Base-by-base conservation (phyloP, 169 alveolate species). In the Eimeria falciformis region DNA sequence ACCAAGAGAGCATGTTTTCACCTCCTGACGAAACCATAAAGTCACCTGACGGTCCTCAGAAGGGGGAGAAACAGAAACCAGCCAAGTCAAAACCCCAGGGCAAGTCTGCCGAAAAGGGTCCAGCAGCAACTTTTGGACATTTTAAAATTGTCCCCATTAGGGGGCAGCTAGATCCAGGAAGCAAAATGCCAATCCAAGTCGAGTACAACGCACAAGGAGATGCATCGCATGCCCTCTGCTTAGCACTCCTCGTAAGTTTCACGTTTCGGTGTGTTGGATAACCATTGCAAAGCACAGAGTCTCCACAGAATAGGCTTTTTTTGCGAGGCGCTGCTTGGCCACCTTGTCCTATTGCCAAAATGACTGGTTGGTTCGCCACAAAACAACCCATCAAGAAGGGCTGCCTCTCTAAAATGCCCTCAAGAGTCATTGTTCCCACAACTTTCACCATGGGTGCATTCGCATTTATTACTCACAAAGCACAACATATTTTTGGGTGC, bases 11-110 rank as follows among this genome's bases (percentile, higher is more conserved):
- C 75, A 69, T 50, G 71, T 29, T 53, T 47, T 27, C 85, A 18
- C 58, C 82, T 71, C 78, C 50, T 25, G 68, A 87, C 69, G 86
- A 82, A 33, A 56, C 66, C 40, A n/a, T 40, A 37, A 11, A 27
- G 55, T 47, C 90, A 56, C 25, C 58, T 0, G 58, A 65, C 68
- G 29, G 87, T 95, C 95, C 56, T 94, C 95, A 91, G 96, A 95
- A 93, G 95, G 94, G 87, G 94, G 95, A 58, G 47, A 47, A 47
- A 12, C 73, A 40, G n/a, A 68, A 50, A 25, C 23, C 46, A 17
- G 91, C 83, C 17, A 86, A 86, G 75, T 27, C n/a, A 3, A 66
- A 27, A 1, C 11, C 37, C 18, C 92, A 66, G 5, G 92, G 85
- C 4, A 68, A 27, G 43, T 53, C 85, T 33, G 53, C 58, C 25